phyloP scores from a whole-genome alignment of 306 rosid species.

The Cicer pinnatifidum region DNA sequence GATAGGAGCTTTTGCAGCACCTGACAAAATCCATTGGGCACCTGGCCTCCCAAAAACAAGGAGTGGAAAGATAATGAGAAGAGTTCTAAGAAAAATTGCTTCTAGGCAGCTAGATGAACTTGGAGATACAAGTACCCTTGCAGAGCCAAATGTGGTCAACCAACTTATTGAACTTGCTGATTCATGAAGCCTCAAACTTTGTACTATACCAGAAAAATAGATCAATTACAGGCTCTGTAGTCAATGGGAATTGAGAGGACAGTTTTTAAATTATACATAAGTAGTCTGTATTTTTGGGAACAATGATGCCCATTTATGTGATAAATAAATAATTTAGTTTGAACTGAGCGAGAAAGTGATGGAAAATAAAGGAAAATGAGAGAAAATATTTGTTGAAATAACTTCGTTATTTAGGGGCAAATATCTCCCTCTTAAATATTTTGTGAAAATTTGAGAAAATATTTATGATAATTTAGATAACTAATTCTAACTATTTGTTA shows the following conservation, averaged over 20 bases:
- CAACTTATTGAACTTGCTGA: conserved; percentile 83
- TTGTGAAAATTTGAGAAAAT: too few relatives aligned
- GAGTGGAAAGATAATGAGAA: conserved; percentile 98
- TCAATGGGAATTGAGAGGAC: conserved; percentile 25
- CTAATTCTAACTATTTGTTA: too few relatives aligned
- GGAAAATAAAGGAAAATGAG: background rate
- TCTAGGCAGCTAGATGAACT: conserved; percentile 87
- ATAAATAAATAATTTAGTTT: conserved; percentile 21
- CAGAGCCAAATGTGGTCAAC: conserved; percentile 85
- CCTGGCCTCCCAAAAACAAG: conserved; percentile 99
- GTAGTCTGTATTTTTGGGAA: background rate
- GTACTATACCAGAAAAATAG: conserved; percentile 27
- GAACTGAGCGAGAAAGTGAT: background rate
- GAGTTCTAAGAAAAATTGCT: conserved; percentile 93
- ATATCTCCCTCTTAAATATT: too few relatives aligned
- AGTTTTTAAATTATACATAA: background rate
- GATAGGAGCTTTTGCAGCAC: conserved; percentile 99
- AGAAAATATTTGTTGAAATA: background rate
- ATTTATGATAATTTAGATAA: too few relatives aligned
- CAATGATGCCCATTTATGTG: background rate
- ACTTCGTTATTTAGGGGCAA: too few relatives aligned
- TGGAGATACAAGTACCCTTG: conserved; percentile 95
- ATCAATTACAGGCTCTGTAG: background rate
- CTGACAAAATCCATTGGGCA: conserved; percentile 97
- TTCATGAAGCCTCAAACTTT: conserved; percentile 48